Conservation (phyloP, 2,329 filamentous ascomycete genomes). For the Allantophomopsis lycopodina region DNA sequence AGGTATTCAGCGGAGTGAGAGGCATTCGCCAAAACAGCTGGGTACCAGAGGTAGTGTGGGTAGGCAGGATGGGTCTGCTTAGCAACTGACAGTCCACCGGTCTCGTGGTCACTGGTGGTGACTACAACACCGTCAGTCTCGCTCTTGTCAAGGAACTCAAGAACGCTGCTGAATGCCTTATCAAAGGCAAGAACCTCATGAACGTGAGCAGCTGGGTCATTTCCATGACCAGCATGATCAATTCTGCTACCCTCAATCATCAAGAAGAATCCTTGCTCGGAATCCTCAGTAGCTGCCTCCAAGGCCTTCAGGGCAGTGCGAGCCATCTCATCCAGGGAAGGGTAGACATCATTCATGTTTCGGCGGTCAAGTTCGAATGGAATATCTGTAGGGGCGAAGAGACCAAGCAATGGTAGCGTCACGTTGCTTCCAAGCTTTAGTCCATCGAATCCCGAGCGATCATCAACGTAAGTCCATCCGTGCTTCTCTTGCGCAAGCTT, state of each 20-base stretch:
- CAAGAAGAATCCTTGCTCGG: slow-evolving; percentile 89
- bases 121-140: slow-evolving; percentile 69
- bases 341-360: slow-evolving; percentile 66
- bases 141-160: slow-evolving; percentile 71
- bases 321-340: slow-evolving; percentile 85
- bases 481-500: slow-evolving; percentile 57
- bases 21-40: slow-evolving; percentile 65
- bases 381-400: slow-evolving; percentile 72
- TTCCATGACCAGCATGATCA: slow-evolving; percentile 83
- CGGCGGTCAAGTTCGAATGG: slow-evolving; percentile 89
- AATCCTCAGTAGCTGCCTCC: slow-evolving; percentile 66
- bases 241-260: slow-evolving; percentile 98
- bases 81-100: slow-evolving; percentile 73
- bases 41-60: slow-evolving; percentile 68
- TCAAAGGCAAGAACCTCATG: slow-evolving; percentile 95
- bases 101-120: slow-evolving; percentile 91
- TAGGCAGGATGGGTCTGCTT: slow-evolving; percentile 54
- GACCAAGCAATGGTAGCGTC: slow-evolving; percentile 69
- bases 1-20: slow-evolving; percentile 64
- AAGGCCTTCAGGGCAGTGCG: slow-evolving; percentile 67
- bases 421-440: slow-evolving; percentile 53
- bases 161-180: slow-evolving; percentile 65
- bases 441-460: slow-evolving; percentile 61
- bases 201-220: slow-evolving; percentile 73
- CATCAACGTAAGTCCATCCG: slow-evolving; percentile 68